phyloP scores from a whole-genome alignment of 2,329 filamentous ascomycete genomes.

The Phialophora tarda region DNA sequence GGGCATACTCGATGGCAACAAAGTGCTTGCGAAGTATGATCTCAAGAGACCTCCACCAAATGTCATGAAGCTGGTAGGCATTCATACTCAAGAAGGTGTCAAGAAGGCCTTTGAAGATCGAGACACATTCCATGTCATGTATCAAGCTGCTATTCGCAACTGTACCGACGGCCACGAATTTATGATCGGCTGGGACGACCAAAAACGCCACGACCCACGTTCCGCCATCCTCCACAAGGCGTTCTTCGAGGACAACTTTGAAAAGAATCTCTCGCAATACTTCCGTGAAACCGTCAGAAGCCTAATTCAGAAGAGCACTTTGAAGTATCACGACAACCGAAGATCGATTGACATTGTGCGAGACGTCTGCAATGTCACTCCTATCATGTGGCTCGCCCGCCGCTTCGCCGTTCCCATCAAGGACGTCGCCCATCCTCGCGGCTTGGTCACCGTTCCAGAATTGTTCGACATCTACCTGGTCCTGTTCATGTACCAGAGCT shows the following conservation, averaged over 20 bases:
- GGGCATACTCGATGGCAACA: constrained; percentile 56
- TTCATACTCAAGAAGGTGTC: constrained; percentile 58
- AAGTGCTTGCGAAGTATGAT: constrained; percentile 55
- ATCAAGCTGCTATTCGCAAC: constrained; percentile 50
- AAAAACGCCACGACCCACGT: constrained; percentile 50
- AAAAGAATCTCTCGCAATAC: constrained; percentile 52
- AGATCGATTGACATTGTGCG: constrained; percentile 62
- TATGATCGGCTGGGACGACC: constrained; percentile 55
- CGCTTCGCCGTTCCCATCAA: constrained; percentile 72
- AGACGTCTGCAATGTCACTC: constrained; percentile 71
- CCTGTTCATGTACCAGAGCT: constrained; percentile 59
- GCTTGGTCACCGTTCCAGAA: constrained; percentile 56
- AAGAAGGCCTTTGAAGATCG: constrained; percentile 58
- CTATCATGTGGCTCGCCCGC: constrained; percentile 67
- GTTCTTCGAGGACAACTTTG: constrained; percentile 54
- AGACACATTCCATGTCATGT: constrained; percentile 57
- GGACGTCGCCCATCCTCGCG: constrained; percentile 64
- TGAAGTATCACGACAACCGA: constrained; percentile 53
- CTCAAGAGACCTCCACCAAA: constrained; percentile 50
- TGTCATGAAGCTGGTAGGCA: constrained; percentile 50
- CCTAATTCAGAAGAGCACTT: constrained; percentile 55
- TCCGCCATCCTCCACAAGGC: constrained; percentile 54
- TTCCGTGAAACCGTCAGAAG: constrained; percentile 52
- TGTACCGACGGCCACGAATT: constrained; percentile 56
- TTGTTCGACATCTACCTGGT: constrained; percentile 54